Base-by-base conservation (phyloP, 129 eudicot species). In the Sambucus nigra region DNA sequence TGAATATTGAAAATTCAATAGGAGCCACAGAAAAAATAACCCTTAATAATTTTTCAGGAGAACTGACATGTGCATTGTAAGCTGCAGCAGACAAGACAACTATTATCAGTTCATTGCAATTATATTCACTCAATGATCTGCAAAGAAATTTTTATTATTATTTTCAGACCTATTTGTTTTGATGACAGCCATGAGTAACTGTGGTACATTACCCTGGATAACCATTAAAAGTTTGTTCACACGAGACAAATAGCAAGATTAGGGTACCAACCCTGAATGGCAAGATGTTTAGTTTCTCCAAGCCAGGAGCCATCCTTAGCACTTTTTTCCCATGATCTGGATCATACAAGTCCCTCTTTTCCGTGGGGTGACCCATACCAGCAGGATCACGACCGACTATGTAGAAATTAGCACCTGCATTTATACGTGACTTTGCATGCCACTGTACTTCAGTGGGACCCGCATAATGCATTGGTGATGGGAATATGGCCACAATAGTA, bases 341-440 rank as follows among this genome's bases (percentile, higher is more conserved):
- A 88, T 88, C 94, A 68, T 88, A 88, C 41, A 88, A 61, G 66
- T 88, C 97, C 68, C 97, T 78, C 80, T 80, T 88, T 56, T 84
- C 97, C 1, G 78, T 75, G 1, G 97, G 97, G 45, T 88, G 97
- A 16, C 97, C 83, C 97, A 88, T 88, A 15, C 97, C 94, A 49
- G 97, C 94, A 5, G 97, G 97, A 69, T 88, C 97, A 55, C 94
- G 92, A 15, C 97, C 97, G 26, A 88, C 97, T 17, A 84, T 88
- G 49, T 88, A 88, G 72, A 88, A 88, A 64, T 88, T 88, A 16
- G 94, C 97, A 68, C 97, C 97, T 9, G 94, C 94, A 35, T 88
- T 88, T 63, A 88, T 80, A 33, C 97, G 70, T 51, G 97, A 92
- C 73, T 84, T 88, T 12, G 97, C 97, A 64, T 88, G 97, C 97